Conservation (phyloP, 257 asterid genomes). For the Solanum peruvianum region DNA sequence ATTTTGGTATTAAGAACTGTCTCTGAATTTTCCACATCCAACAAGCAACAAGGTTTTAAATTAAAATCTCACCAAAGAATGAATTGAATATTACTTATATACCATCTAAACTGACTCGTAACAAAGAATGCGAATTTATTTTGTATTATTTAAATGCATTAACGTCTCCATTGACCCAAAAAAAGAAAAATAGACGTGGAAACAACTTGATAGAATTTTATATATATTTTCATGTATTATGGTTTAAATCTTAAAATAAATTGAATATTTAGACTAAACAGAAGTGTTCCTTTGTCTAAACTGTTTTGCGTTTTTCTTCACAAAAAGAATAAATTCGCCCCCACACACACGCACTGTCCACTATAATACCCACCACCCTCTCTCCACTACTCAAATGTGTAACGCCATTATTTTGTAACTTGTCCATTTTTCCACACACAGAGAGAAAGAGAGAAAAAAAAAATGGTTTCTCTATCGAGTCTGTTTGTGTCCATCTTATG, state of each 20-base stretch:
- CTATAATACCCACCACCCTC: neutral
- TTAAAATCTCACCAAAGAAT: too few species aligned
- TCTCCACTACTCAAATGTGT: neutral
- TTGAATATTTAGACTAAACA: too few species aligned
- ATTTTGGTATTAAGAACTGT: neutral
- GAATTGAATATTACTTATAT: neutral
- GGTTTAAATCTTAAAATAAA: too few species aligned
- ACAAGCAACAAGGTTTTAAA: neutral
- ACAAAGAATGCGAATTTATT: neutral
- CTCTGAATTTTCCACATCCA: neutral
- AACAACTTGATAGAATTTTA: too few species aligned
- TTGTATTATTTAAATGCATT: too few species aligned
- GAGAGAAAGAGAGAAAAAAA: neutral
- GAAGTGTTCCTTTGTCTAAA: neutral
- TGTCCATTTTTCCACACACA: neutral
- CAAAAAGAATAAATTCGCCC: neutral
- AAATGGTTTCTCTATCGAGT: neutral
- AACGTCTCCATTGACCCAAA: neutral
- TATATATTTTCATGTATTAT: too few species aligned
- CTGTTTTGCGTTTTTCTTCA: neutral
- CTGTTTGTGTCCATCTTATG: neutral
- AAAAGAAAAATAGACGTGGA: neutral
- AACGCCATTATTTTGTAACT: neutral
- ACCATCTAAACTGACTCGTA: neutral
- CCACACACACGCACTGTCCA: neutral